Conservation (phyloP, 2,329 filamentous ascomycete species). For the Colletotrichum graminicola region DNA sequence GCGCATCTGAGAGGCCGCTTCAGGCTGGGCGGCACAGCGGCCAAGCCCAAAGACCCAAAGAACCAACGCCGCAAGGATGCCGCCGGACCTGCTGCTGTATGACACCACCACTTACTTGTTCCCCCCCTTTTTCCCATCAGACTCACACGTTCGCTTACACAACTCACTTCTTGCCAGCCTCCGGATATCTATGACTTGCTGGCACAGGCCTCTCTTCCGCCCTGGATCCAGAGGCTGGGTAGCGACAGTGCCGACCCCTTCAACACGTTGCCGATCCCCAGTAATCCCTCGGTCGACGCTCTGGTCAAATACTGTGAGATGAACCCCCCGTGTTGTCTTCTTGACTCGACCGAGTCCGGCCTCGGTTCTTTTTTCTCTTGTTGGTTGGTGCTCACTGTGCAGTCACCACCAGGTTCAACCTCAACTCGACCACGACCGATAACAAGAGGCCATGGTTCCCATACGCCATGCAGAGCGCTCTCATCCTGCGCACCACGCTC, state of each 20-base stretch:
- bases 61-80: not conserved
- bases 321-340: not conserved
- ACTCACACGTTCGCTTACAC: not conserved
- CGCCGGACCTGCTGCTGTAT: not conserved
- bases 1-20: slow-evolving; percentile 39
- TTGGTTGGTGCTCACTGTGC: not conserved
- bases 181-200: not conserved
- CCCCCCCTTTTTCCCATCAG: not conserved
- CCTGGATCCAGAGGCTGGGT: slow-evolving; percentile 29
- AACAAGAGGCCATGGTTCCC: slow-evolving; percentile 42
- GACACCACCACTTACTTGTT: not conserved
- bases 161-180: slow-evolving; percentile 2
- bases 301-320: slow-evolving; percentile 41
- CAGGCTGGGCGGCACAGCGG: slow-evolving; percentile 15
- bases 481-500: slow-evolving; percentile 41
- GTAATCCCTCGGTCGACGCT: slow-evolving; percentile 29
- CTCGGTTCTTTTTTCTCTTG: not conserved
- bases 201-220: slow-evolving; percentile 9
- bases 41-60: slow-evolving; percentile 5
- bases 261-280: slow-evolving; percentile 40
- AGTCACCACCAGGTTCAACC: slow-evolving; percentile 42
- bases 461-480: slow-evolving; percentile 42
- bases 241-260: slow-evolving; percentile 40
- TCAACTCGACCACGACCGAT: slow-evolving; percentile 39
- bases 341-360: not conserved